Evolutionary conservation across 805 yeast genomes (phyloP).

Genomic region (Myxozyma vanderwaltii): DNA sequence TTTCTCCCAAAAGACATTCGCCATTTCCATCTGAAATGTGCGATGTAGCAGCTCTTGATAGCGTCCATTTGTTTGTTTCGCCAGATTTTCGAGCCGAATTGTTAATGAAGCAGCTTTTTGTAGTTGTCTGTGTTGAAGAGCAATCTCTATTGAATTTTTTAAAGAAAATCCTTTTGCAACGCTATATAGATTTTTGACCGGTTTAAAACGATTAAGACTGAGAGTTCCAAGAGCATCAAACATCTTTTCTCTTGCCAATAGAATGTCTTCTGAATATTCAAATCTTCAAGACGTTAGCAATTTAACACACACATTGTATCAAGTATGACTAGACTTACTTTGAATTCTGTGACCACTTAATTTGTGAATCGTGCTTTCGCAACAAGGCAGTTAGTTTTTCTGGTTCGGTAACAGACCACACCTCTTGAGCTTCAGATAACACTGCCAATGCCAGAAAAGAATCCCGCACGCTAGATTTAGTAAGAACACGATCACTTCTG

Average conservation of each 20-base stretch:
- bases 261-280: constrained; percentile 16
- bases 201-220: not conserved
- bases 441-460: constrained; percentile 9
- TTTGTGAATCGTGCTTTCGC: not conserved
- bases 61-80: not conserved
- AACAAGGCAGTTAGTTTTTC: not conserved
- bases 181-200: not conserved
- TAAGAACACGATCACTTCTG: not conserved
- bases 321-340: constrained; percentile 1
- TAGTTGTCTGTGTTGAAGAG: constrained; percentile 32
- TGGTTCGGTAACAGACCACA: not conserved
- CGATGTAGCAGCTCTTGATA: not conserved
- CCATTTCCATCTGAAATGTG: constrained; percentile 52
- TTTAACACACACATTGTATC: not conserved
- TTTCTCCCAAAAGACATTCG: constrained; percentile 66
- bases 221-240: constrained; percentile 2
- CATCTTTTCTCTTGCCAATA: constrained; percentile 8
- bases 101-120: constrained; percentile 37
- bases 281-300: constrained; percentile 1
- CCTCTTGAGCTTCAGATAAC: constrained; percentile 12
- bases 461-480: constrained; percentile 1
- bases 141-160: constrained; percentile 1
- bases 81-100: constrained; percentile 32
- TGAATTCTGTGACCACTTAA: not conserved
- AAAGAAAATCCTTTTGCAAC: constrained; percentile 7